Evolutionary conservation across 805 yeast genomes (phyloP), one percentile per base, ranked within the genome.

Genomic region (Metschnikowia cerradonensis): DNA sequence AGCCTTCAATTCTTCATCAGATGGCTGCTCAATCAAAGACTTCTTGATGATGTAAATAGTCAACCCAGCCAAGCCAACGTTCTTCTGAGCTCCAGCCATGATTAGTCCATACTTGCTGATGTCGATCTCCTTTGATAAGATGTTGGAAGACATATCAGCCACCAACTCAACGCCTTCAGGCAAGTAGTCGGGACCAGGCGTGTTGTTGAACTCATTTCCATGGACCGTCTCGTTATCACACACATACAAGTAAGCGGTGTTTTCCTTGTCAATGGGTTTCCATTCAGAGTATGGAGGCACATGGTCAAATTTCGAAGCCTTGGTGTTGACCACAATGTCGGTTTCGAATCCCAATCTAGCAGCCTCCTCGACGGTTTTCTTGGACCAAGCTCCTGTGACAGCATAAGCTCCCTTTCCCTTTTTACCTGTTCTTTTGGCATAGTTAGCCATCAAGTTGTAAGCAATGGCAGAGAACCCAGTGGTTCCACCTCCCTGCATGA

Each of bases 1-100:
- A 35, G 72, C 70, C 41, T 66, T 73, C 60, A 90, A 74, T 58
- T 82, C 83, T 1, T 73, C 85, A 56, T 82, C 88, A 2, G 81
- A 59, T 3, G 90, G 82, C 56, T 82, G 82, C 26, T 83, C 86
- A 26, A 94, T 71, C 49, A 94, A 77, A 1, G 84, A 64, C 67
- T 90, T 92, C 70, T 88, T 90, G 69, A 91, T 84, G 61, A 94
- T 92, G 68, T 90, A 92, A 55, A 94, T 78, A 14, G 97, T 86
- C 57, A 94, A 81, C 36, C 99, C 99, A 8, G 99, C 97, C 64
- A 94, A 75, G 49, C 99, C 99, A 64, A 94, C 90, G 68, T 94
- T 94, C 72, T 94, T 94, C 72, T 94, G 99, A 26, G 98, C 99
- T 55, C 99, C 99, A 17, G 97, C 99, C 81, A 91, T 84, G 54